Evolutionary conservation across 306 rosid genomes (phyloP).

Genomic region (Medicago arabica): DNA sequence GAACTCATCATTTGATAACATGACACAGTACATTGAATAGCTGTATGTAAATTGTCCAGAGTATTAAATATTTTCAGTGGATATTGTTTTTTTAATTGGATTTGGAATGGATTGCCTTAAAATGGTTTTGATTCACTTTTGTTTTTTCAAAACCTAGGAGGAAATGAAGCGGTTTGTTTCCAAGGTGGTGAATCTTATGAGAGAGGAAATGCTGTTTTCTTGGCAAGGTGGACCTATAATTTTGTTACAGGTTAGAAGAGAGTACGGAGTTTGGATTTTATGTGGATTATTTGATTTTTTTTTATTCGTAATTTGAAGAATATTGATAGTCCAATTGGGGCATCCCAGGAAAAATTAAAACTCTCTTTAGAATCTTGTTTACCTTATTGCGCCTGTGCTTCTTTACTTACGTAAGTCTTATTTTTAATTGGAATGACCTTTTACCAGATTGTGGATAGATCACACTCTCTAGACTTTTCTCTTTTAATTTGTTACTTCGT

Average conservation of each 20-base stretch:
- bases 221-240: constrained; percentile 99
- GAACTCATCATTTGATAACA: neutral
- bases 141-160: constrained; percentile 50
- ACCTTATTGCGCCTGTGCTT: constrained; percentile 29
- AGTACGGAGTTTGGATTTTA: constrained; percentile 36
- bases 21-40: constrained; percentile 6
- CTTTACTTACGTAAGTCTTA: too few species aligned
- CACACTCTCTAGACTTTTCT: constrained; percentile 34
- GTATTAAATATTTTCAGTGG: constrained; percentile 17
- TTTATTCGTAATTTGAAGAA: constrained; percentile 29
- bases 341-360: constrained; percentile 37
- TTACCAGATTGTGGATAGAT: constrained; percentile 30
- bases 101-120: constrained; percentile 28
- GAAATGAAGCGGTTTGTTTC: constrained; percentile 92
- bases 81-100: constrained; percentile 24
- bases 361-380: constrained; percentile 24
- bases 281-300: constrained; percentile 27
- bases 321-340: constrained; percentile 31
- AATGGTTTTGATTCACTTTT: constrained; percentile 32
- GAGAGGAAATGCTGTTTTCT: constrained; percentile 73
- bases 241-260: constrained; percentile 80
- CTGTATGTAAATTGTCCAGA: neutral
- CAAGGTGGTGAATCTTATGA: constrained; percentile 86
- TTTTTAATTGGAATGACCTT: constrained; percentile 38
- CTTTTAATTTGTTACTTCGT: constrained; percentile 35